Evolutionary conservation across 805 yeast genomes (phyloP).

Genomic region (Lipomyces anomalus): DNA sequence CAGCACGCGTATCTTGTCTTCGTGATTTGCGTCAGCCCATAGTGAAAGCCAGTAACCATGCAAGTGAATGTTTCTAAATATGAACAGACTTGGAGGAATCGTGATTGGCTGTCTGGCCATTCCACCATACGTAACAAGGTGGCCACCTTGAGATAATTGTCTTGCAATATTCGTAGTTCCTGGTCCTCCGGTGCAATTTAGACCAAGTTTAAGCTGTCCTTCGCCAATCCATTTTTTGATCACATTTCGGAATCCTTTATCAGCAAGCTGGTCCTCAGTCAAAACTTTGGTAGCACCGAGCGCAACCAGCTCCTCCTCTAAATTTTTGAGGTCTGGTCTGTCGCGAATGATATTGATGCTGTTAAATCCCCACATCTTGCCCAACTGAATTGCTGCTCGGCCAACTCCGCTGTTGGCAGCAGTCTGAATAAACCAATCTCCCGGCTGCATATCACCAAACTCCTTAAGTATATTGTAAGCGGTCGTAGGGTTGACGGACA

Average conservation of each 20-base stretch:
- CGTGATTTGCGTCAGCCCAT: slow-evolving; percentile 55
- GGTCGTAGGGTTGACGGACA: slow-evolving; percentile 86
- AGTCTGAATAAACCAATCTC: slow-evolving; percentile 89
- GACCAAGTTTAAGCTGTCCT: slow-evolving; percentile 61
- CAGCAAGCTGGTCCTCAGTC: slow-evolving; percentile 77
- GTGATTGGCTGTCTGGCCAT: slow-evolving; percentile 94
- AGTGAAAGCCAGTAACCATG: slow-evolving; percentile 92
- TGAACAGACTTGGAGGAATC: slow-evolving; percentile 82
- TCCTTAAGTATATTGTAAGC: slow-evolving; percentile 83
- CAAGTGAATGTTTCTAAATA: slow-evolving; percentile 80
- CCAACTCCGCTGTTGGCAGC: slow-evolving; percentile 97
- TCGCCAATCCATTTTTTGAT: slow-evolving; percentile 42
- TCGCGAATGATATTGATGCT: slow-evolving; percentile 85
- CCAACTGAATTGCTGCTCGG: slow-evolving; percentile 83
- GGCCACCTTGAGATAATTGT: slow-evolving; percentile 67
- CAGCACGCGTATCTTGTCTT: slow-evolving; percentile 52
- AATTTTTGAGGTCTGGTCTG: slow-evolving; percentile 67
- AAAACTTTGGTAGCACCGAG: slow-evolving; percentile 86
- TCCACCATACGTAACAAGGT: slow-evolving; percentile 89
- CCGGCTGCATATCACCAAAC: slow-evolving; percentile 53
- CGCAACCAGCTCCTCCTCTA: slow-evolving; percentile 47
- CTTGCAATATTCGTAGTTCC: slow-evolving; percentile 77
- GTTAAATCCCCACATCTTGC: slow-evolving; percentile 67
- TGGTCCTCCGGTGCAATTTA: slow-evolving; percentile 92
- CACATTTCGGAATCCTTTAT: slow-evolving; percentile 58